Conservation (phyloP, 805 yeast species). For the fission yeast (Schizosaccharomyces pombe) region ASM294v3 CU329670.1:4005501-4006000, state of each 20-base stretch:
- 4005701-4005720: neutral
- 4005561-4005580: too few relatives aligned
- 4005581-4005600: too few relatives aligned
- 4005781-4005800: too few relatives aligned
- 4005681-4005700: neutral
- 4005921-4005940: constrained; percentile 72
- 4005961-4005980: constrained; percentile 57
- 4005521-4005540: too few relatives aligned
- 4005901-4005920: constrained; percentile 77
- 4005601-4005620: too few relatives aligned
- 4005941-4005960: constrained; percentile 59
- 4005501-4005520: constrained; percentile 11
- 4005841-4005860: neutral
- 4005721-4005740: neutral
- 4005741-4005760: too few relatives aligned
- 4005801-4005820: too few relatives aligned
- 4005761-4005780: too few relatives aligned
- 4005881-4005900: constrained; percentile 92
- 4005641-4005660: too few relatives aligned
- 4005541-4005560: too few relatives aligned
- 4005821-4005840: neutral
- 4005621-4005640: too few relatives aligned
- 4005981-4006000: constrained; percentile 80
- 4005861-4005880: constrained; percentile 32
- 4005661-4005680: too few relatives aligned